These are phyloP conservation scores for Jamesozyma gamospora DNA, from an alignment of 805 yeast genomes.

Conservation along the genomic window DNA sequence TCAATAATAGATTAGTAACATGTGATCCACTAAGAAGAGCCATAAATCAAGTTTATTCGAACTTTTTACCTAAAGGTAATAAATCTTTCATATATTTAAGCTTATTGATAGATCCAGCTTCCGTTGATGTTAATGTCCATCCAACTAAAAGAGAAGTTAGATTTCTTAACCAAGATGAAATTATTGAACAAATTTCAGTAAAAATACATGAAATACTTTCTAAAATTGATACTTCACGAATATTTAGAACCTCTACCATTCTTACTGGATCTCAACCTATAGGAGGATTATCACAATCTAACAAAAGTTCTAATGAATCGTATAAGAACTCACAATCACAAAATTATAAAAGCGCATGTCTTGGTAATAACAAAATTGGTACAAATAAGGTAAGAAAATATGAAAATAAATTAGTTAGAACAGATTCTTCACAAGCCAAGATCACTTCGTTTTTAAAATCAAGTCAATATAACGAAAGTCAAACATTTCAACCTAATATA, in stretches of 20 bases:
- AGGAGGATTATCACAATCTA: constrained; percentile 1
- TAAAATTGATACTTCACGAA: constrained; percentile 54
- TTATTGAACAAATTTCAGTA: constrained; percentile 49
- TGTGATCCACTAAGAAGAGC: constrained; percentile 76
- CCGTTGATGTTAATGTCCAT: constrained; percentile 87
- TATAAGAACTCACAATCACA: background rate
- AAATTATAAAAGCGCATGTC: background rate
- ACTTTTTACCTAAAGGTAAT: constrained; percentile 67
- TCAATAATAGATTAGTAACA: constrained; percentile 71
- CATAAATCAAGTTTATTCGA: constrained; percentile 47
- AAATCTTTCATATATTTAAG: constrained; percentile 71
- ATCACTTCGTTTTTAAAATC: constrained; percentile 22
- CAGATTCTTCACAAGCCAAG: constrained; percentile 26
- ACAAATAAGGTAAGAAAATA: constrained; percentile 17
- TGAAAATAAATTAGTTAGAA: constrained; percentile 28
- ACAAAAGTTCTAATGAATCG: background rate
- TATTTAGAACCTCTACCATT: constrained; percentile 55
- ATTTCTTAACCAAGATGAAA: constrained; percentile 78
- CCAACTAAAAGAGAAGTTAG: constrained; percentile 92
- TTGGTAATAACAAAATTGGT: background rate
- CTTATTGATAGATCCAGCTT: constrained; percentile 53
- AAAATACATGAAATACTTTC: constrained; percentile 42
- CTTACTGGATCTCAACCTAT: constrained; percentile 25
- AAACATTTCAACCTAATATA: too few relatives aligned
- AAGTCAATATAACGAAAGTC: constrained; percentile 2